Percentiles rank a stretch among this genome's conserved stretches.
These are phyloP conservation scores for Calocybe gangraenosa DNA, from an alignment of 768 basidiomycete species.

Conservation along the genomic window DNA sequence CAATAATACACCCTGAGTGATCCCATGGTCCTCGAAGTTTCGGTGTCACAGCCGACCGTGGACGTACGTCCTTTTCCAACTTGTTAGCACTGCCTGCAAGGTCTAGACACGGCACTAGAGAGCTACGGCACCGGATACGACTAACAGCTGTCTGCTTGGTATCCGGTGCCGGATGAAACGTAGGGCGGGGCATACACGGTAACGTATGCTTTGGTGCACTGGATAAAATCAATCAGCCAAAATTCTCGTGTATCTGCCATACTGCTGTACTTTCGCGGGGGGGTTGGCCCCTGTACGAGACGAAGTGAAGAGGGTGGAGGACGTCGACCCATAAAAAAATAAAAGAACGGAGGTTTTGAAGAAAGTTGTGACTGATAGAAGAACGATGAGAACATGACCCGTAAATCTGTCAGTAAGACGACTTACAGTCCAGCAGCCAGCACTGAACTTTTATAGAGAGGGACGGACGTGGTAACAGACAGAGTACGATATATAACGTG, in stretches of 20 bases:
- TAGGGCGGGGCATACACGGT: conserved; percentile 61
- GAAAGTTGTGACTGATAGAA: not conserved
- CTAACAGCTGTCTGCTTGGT: conserved; percentile 13
- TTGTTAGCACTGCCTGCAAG: conserved; percentile 3
- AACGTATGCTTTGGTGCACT: conserved; percentile 59
- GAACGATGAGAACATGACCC: not conserved
- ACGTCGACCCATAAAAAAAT: conserved; percentile 55
- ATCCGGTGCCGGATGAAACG: conserved; percentile 30
- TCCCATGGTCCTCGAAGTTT: conserved; percentile 55
- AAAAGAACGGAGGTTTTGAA: conserved; percentile 13
- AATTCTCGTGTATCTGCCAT: not conserved
- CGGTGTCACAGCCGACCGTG: conserved; percentile 15
- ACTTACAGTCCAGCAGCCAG: conserved; percentile 19
- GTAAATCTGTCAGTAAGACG: not conserved
- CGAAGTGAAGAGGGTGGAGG: conserved; percentile 63
- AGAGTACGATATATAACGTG: not conserved
- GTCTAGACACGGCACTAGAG: conserved; percentile 10
- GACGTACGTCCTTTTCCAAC: conserved; percentile 10
- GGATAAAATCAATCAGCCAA: conserved; percentile 9
- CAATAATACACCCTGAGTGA: conserved; percentile 40
- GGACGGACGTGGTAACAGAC: not conserved
- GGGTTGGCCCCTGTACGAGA: conserved; percentile 57
- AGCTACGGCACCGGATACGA: conserved; percentile 11
- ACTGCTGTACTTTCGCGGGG: conserved; percentile 42
- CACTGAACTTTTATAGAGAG: conserved; percentile 4